Percentiles rank a stretch among this genome's conserved stretches.
phyloP scores from a whole-genome alignment of 495 filamentous ascomycete genomes.

The Oidiodendron maius region DNA sequence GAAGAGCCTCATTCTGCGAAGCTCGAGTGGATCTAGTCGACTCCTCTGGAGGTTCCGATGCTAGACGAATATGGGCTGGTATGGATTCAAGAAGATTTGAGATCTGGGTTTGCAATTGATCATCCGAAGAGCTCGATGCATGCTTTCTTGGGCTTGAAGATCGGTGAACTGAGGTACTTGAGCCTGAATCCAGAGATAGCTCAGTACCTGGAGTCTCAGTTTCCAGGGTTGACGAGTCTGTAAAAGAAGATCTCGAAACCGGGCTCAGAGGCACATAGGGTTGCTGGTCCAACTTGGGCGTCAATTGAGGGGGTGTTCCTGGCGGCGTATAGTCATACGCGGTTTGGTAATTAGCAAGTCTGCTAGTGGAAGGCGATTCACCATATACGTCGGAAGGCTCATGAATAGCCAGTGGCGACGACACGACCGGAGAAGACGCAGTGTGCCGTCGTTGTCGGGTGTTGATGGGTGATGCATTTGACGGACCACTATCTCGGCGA shows the following conservation, averaged over 20 bases:
- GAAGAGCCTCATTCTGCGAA: slow-evolving; percentile 9
- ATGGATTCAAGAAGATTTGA: slow-evolving; percentile 75
- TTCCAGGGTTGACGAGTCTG: too few species aligned
- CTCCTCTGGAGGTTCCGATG: slow-evolving; percentile 41
- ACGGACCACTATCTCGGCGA: slow-evolving; percentile 28
- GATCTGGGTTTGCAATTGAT: slow-evolving; percentile 74
- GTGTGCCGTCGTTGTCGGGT: slow-evolving; percentile 5
- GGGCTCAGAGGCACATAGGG: too few species aligned
- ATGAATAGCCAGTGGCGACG: not conserved
- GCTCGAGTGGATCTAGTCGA: slow-evolving; percentile 5
- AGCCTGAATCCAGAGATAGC: not conserved
- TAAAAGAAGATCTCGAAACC: too few species aligned
- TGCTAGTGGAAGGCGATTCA: slow-evolving; percentile 14
- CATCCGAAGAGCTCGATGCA: slow-evolving; percentile 55
- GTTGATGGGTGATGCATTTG: slow-evolving; percentile 34
- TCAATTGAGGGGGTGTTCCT: slow-evolving; percentile 33
- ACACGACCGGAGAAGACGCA: slow-evolving; percentile 10
- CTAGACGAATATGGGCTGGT: slow-evolving; percentile 73
- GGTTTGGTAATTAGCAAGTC: slow-evolving; percentile 2
- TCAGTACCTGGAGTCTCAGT: too few species aligned
- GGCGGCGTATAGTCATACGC: slow-evolving; percentile 31
- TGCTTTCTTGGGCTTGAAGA: slow-evolving; percentile 26
- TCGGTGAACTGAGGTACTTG: slow-evolving; percentile 13
- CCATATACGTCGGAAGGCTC: slow-evolving; percentile 8
- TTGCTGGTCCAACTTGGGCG: too few species aligned